Conservation (phyloP, 2,329 filamentous ascomycete species). For the Exutisphaerella laricina region DNA sequence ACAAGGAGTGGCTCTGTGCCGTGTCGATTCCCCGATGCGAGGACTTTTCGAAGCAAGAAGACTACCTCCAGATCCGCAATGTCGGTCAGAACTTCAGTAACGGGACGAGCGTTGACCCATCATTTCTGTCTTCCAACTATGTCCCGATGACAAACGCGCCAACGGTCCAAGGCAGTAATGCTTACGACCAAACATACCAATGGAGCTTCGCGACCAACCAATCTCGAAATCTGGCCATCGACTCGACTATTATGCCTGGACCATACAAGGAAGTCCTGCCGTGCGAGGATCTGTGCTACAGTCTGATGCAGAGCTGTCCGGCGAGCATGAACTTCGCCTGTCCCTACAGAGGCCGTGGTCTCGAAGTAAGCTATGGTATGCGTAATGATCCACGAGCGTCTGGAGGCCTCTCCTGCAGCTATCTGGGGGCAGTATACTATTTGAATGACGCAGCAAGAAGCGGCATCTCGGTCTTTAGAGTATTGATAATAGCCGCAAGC, state of each 20-base stretch:
- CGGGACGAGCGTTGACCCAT: slow-evolving; percentile 22
- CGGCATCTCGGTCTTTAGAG: too few species aligned
- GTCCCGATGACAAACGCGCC: slow-evolving; percentile 32
- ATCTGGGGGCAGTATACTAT: slow-evolving; percentile 34
- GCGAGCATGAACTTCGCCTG: slow-evolving; percentile 69
- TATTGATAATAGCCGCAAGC: too few species aligned
- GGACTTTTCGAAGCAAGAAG: slow-evolving; percentile 60
- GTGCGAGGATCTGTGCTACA: slow-evolving; percentile 81
- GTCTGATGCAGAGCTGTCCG: slow-evolving; percentile 79
- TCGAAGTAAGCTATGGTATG: slow-evolving; percentile 49
- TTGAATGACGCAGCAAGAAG: slow-evolving; percentile 21
- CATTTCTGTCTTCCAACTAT: slow-evolving; percentile 25
- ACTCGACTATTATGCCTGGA: slow-evolving; percentile 65
- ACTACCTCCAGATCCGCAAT: slow-evolving; percentile 64
- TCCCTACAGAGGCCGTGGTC: slow-evolving; percentile 48
- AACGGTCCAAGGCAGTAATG: slow-evolving; percentile 27
- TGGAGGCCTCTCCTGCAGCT: slow-evolving; percentile 32
- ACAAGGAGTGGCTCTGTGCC: slow-evolving; percentile 93
- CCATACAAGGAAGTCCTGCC: slow-evolving; percentile 93
- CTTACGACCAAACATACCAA: slow-evolving; percentile 29
- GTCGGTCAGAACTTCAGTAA: slow-evolving; percentile 46
- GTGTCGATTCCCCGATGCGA: slow-evolving; percentile 89
- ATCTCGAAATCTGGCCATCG: slow-evolving; percentile 43
- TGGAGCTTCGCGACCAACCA: slow-evolving; percentile 30
- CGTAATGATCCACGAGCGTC: slow-evolving; percentile 13